phyloP scores from a whole-genome alignment of 2,329 filamentous ascomycete species.

The Fusarium cyanostomum region DNA sequence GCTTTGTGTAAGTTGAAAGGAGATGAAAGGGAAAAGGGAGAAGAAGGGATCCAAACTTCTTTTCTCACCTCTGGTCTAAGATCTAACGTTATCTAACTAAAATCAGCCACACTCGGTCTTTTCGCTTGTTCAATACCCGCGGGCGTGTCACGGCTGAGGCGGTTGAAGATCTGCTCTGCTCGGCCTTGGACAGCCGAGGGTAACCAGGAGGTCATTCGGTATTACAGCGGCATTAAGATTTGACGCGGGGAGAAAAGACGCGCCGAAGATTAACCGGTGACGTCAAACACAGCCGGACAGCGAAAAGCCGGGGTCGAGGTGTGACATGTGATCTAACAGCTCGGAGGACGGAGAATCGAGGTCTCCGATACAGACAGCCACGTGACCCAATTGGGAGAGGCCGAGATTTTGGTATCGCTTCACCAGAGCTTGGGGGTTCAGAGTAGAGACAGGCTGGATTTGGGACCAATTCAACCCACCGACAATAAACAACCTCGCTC shows the following conservation, averaged over 20 bases:
- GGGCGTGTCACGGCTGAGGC: slow-evolving; percentile 23
- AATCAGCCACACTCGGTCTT: slow-evolving; percentile 11
- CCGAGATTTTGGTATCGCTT: slow-evolving; percentile 41
- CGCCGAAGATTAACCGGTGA: slow-evolving; percentile 44
- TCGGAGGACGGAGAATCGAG: slow-evolving; percentile 11
- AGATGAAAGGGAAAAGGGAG: not conserved
- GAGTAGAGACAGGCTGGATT: slow-evolving; percentile 20
- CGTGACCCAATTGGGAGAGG: slow-evolving; percentile 32
- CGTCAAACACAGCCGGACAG: slow-evolving; percentile 30
- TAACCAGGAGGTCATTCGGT: slow-evolving; percentile 39
- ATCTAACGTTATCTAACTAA: not conserved
- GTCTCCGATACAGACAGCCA: not conserved
- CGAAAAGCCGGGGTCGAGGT: slow-evolving; percentile 8
- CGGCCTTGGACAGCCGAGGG: slow-evolving; percentile 41
- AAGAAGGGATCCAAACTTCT: not conserved
- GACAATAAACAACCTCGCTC: slow-evolving; percentile 35
- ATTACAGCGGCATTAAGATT: slow-evolving; percentile 31
- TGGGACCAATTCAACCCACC: slow-evolving; percentile 23
- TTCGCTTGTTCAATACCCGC: not conserved
- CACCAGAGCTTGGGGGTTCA: slow-evolving; percentile 20
- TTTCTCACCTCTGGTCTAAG: slow-evolving; percentile 1
- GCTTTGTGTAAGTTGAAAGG: not conserved
- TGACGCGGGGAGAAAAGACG: slow-evolving; percentile 8
- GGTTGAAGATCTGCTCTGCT: slow-evolving; percentile 29
- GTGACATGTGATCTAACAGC: slow-evolving; percentile 36